Base-by-base conservation (phyloP, 768 basidiomycete species). In the Tulasnella sp. region DNA sequence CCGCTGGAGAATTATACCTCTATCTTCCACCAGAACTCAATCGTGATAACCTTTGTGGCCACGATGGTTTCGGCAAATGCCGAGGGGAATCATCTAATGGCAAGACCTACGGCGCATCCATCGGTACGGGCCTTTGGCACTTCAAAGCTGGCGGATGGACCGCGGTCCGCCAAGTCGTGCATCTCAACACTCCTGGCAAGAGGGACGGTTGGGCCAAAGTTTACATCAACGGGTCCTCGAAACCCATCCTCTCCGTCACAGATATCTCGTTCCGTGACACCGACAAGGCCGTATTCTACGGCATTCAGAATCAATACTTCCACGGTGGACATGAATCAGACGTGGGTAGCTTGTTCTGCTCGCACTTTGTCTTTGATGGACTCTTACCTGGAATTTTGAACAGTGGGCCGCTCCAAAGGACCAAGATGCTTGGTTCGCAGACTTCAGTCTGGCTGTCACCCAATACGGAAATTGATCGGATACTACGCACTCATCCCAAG, bases 111-210 rank as follows among this genome's bases (percentile, higher is more conserved):
- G 88, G 88, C 41, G 84, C 86, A 4, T 88, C 87, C 62, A 82
- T 92, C 77, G 89, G 88, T 11, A 87, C 90, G 69, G 90, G 90
- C 5, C 74, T 86, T 2, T 91, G 87, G 84, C 77, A 75, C 3
- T 92, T 89, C 80, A 78, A 83, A 52, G 80, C 86, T 5, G 90
- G 90, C 52, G 78, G 77, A 71, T 90, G 91, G 87, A 88, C 85
- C 26, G 86, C 85, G 19, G 83, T 92, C 75, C 80, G 83, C 35
- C 84, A 91, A 80, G 86, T 90, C 75, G 84, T 93, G 67, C 83
- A 84, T 78, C 85, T 93, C 76, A 94, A 94, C 79, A 87, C 89
- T 72, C 84, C 83, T 47, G 89, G 88, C 19, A 75, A 86, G 78
- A 82, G 84, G 19, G 89, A 94, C 77, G 91, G 91, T 74, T 75